Evolutionary conservation across 2,329 filamentous ascomycete genomes (phyloP).

Genomic region (Exserohilum turcica): DNA sequence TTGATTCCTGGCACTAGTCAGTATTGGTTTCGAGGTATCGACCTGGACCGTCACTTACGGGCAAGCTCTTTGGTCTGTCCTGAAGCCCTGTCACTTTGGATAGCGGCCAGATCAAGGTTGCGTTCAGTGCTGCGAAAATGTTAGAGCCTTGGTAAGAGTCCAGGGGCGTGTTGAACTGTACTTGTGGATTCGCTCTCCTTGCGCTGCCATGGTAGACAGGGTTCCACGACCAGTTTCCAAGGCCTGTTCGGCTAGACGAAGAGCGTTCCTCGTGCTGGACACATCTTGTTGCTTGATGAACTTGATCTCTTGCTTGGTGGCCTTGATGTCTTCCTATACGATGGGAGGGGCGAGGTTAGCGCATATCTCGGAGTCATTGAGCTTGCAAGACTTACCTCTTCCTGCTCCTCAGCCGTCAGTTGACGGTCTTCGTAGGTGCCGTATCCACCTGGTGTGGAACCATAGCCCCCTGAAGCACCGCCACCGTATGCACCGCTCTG

Average conservation of each 20-base stretch:
- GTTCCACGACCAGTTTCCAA: conserved; percentile 68
- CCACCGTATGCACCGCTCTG: conserved; percentile 30
- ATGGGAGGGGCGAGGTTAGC: background rate
- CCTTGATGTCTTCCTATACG: conserved; percentile 65
- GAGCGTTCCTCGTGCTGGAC: conserved; percentile 70
- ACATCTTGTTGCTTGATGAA: conserved; percentile 76
- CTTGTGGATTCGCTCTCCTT: conserved; percentile 47
- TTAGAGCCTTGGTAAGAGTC: conserved; percentile 7
- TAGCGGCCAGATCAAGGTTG: conserved; percentile 79
- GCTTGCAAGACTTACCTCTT: conserved; percentile 52
- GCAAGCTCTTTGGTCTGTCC: conserved; percentile 84
- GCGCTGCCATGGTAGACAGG: conserved; percentile 36
- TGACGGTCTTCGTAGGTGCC: conserved; percentile 70
- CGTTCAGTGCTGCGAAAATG: conserved; percentile 60
- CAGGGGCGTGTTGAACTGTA: background rate
- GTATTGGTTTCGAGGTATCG: background rate
- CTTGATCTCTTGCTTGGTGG: conserved; percentile 74
- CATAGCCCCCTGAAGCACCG: conserved; percentile 27
- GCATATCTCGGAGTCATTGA: background rate
- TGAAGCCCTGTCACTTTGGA: conserved; percentile 77
- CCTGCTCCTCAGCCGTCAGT: conserved; percentile 78
- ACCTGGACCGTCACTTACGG: conserved; percentile 44
- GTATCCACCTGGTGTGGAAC: conserved; percentile 44
- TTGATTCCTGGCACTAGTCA: conserved; percentile 61
- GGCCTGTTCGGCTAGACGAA: conserved; percentile 65